Percentiles rank a stretch among this genome's conserved stretches.
Conservation (phyloP, 257 asterid species). For the Striga asiatica region DNA sequence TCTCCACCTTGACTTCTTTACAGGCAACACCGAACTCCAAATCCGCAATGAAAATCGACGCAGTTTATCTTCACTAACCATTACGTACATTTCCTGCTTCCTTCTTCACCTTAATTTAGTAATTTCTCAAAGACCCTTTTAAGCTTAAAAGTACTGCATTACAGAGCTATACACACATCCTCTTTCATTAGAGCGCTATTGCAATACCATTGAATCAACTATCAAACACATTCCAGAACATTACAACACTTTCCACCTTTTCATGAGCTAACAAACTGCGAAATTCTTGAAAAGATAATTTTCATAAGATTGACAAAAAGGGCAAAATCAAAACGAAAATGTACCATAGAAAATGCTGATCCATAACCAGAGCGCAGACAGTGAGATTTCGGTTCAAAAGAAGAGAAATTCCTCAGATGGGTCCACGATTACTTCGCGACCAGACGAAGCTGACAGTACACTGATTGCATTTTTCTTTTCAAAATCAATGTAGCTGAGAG, state of each 20-base stretch:
- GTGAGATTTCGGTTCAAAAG: conserved; percentile 13
- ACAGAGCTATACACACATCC: not conserved
- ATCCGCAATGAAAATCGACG: not conserved
- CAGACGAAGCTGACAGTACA: conserved; percentile 30
- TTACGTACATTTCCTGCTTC: not conserved
- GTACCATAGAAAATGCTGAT: conserved; percentile 23
- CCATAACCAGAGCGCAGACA: conserved; percentile 15
- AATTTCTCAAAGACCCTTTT: not conserved
- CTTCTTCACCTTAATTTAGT: not conserved
- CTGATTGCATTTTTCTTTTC: conserved; percentile 38
- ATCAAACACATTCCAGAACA: not conserved
- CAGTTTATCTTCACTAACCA: not conserved
- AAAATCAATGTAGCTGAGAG: too few species aligned
- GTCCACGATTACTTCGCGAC: conserved; percentile 25
- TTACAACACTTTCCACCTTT: too few species aligned
- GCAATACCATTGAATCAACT: not conserved
- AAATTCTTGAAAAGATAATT: not conserved
- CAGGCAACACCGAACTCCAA: not conserved
- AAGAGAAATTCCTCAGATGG: conserved; percentile 21
- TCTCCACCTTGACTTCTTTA: too few species aligned
- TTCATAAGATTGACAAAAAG: not conserved
- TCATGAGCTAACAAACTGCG: not conserved
- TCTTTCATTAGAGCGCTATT: too few species aligned
- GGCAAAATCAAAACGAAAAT: not conserved
- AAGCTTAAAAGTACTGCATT: not conserved